phyloP scores from a whole-genome alignment of 2,329 filamentous ascomycete species.

The Aspergillus candidus region DNA sequence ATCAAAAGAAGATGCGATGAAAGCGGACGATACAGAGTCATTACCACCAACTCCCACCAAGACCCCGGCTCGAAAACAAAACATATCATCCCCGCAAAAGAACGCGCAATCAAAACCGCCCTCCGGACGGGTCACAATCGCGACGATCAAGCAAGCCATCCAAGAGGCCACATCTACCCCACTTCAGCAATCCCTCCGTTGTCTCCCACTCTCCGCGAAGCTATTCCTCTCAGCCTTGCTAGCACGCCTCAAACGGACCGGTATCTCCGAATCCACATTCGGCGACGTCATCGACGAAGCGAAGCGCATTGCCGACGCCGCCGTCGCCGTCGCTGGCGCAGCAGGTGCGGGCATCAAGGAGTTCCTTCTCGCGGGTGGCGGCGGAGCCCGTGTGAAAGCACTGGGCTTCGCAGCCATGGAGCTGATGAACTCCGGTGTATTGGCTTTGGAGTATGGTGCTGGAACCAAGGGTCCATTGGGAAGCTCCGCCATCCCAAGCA shows the following conservation, averaged over 20 bases:
- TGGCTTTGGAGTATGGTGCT: conserved; percentile 63
- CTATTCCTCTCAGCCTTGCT: conserved; percentile 79
- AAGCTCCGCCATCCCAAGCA: conserved; percentile 48
- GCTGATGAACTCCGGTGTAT: conserved; percentile 77
- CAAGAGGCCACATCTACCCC: conserved; percentile 91
- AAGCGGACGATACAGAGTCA: conserved; percentile 29
- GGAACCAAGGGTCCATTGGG: conserved; percentile 23
- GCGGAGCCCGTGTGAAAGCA: conserved; percentile 47
- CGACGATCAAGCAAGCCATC: conserved; percentile 89
- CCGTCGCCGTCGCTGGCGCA: conserved; percentile 43
- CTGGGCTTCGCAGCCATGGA: conserved; percentile 72
- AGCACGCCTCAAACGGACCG: conserved; percentile 71
- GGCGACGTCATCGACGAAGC: conserved; percentile 88
- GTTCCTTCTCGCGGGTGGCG: conserved; percentile 48
- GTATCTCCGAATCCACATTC: conserved; percentile 78
- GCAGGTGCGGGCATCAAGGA: conserved; percentile 54
- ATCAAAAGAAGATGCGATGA: conserved; percentile 12
- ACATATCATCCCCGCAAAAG: conserved; percentile 11
- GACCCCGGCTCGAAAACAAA: conserved; percentile 26
- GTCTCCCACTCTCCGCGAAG: conserved; percentile 74
- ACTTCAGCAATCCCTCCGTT: conserved; percentile 79
- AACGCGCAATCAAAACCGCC: conserved; percentile 20
- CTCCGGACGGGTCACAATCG: conserved; percentile 69
- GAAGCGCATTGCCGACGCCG: conserved; percentile 54
- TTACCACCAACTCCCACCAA: conserved; percentile 43